Percentiles rank a stretch among this genome's conserved stretches.
Conservation (phyloP, 2,329 filamentous ascomycete species). For the Verticillium isaacii region DNA sequence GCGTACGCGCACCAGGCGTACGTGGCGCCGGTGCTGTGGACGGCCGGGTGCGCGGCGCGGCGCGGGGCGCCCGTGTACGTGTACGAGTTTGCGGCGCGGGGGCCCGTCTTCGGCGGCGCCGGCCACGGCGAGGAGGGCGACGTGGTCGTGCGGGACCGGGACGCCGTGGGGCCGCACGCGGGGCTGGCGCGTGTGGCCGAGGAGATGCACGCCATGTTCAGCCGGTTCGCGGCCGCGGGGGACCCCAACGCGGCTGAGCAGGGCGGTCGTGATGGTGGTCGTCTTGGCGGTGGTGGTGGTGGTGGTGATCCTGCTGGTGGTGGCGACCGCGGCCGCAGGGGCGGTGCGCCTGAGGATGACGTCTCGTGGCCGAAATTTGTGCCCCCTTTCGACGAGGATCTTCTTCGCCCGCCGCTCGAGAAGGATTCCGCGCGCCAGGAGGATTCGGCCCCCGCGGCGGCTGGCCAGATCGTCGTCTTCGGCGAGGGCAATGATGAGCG, state of each 20-base stretch:
- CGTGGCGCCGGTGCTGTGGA: constrained; percentile 58
- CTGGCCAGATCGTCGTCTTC: constrained; percentile 47
- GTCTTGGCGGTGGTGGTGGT: neutral
- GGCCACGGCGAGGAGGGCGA: constrained; percentile 43
- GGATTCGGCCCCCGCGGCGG: constrained; percentile 4
- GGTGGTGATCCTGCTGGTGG: constrained; percentile 3
- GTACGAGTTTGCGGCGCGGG: constrained; percentile 55
- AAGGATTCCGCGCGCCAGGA: neutral
- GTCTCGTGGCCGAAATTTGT: constrained; percentile 37
- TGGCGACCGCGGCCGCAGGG: constrained; percentile 8
- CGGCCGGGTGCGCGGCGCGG: constrained; percentile 39
- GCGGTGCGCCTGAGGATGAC: neutral
- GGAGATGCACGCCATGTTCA: constrained; percentile 40
- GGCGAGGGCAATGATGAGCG: constrained; percentile 55
- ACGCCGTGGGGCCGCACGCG: constrained; percentile 21
- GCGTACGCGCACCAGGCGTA: constrained; percentile 63
- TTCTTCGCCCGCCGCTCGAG: neutral
- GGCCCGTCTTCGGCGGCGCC: constrained; percentile 27
- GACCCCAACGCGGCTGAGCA: constrained; percentile 1
- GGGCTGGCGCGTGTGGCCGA: constrained; percentile 33
- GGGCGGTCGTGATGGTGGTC: no score
- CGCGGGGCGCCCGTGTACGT: constrained; percentile 36
- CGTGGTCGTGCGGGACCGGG: constrained; percentile 38
- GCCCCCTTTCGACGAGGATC: constrained; percentile 28
- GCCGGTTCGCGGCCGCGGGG: constrained; percentile 26